A percentile compares a stretch with the other conserved stretches of the same genome.
These are phyloP conservation scores for Alternaria dauci DNA, from an alignment of 2,329 filamentous ascomycete genomes.

Conservation along the genomic window DNA sequence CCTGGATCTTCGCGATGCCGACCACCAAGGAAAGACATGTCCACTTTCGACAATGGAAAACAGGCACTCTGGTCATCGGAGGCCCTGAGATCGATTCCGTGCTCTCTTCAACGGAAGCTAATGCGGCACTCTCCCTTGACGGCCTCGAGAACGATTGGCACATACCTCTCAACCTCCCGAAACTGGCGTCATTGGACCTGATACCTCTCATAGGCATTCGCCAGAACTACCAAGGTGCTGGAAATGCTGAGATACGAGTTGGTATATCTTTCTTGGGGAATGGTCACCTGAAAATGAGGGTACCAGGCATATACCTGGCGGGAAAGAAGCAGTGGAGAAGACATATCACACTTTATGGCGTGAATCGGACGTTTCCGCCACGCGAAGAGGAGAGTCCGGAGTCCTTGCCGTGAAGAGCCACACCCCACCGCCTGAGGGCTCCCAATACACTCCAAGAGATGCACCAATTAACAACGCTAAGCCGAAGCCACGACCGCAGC, in stretches of 20 bases:
- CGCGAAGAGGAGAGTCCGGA: neutral
- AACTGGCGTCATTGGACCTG: neutral
- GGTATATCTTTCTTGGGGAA: neutral
- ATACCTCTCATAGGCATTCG: neutral
- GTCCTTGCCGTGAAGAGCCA: neutral
- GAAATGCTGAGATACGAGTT: neutral
- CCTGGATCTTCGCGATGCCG: neutral
- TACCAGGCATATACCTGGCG: neutral
- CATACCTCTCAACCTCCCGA: neutral
- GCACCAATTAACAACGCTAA: neutral
- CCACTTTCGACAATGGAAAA: neutral
- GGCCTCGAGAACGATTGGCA: neutral
- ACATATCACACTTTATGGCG: neutral
- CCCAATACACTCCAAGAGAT: neutral
- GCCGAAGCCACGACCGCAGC: neutral
- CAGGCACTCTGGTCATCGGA: neutral
- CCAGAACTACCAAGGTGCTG: neutral
- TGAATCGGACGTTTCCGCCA: neutral
- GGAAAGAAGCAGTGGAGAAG: neutral
- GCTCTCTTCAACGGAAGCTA: neutral
- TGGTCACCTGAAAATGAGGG: neutral
- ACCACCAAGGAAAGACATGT: neutral
- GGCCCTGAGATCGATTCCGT: rapidly evolving
- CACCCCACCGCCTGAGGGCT: neutral
- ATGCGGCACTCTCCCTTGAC: rapidly evolving